Base-by-base conservation (phyloP, 1,139 yeast genomes). In the Scheffersomyces segobiensis region DNA sequence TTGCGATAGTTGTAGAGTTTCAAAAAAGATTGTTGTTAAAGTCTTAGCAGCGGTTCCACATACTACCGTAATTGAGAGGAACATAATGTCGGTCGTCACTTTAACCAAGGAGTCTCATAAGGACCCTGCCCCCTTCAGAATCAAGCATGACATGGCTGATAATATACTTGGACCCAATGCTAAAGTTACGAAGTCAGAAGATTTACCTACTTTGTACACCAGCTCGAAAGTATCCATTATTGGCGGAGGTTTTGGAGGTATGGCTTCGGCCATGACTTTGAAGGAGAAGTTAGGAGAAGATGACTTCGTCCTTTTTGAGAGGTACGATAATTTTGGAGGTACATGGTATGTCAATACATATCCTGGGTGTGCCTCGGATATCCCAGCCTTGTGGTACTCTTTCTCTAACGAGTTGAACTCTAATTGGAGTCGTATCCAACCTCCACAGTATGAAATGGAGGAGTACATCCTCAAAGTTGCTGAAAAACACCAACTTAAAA, bases 291-390 rank as follows among this genome's bases (percentile, higher is more conserved):
- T 72, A 63, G 75, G 71, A 50, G 75, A 65, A 54, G 67, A 69
- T 53, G 85, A 73, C 66, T 73, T 73, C 61, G 74, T 66, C 22
- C 69, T 82, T 6, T 81, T 78, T 60, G 87, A 83, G 59, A 77
- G 78, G 60, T 83, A 79, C 59, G 72, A 69, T 54, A 70, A 76
- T 55, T 73, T 81, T 59, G 87, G 87, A n/a, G 87, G 87, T 5
- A 81, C 85, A 49, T 83, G 87, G 87, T 78, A 76, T 67, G 83
- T 84, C 55, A 83, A 83, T 63, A 74, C 83, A 3, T 83, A 83
- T 62, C 87, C 86, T 3, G 86, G 86, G 5, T 82, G 84, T 65
- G 86, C 85, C 49, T 76, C 81, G 26, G 84, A 80, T 64, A 77
- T 82, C 56, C 87, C 86, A 3, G 82, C 83, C 1, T 65, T 80